Conservation (phyloP, 2,329 filamentous ascomycete genomes). For the Fonsecaea multimorphosa region DNA sequence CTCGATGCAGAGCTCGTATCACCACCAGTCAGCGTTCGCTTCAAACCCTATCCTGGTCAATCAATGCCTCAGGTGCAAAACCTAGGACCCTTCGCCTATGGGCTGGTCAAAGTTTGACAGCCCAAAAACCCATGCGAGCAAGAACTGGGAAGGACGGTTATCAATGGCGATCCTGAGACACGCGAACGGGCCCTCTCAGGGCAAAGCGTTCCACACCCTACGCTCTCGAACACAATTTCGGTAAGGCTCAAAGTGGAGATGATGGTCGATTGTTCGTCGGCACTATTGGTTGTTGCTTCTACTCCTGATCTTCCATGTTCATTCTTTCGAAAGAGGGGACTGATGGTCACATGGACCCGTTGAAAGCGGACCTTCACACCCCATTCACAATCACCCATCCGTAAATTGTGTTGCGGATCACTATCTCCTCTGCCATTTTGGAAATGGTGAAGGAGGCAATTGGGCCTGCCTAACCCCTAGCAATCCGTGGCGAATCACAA, state of each 20-base stretch:
- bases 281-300: slow-evolving; percentile 24
- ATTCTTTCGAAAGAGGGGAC: slow-evolving; percentile 10
- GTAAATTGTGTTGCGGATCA: slow-evolving; percentile 31
- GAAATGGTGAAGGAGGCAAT: slow-evolving; percentile 28
- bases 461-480: slow-evolving; percentile 27
- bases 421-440: slow-evolving; percentile 14
- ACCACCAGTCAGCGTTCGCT: slow-evolving; percentile 19
- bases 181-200: slow-evolving; percentile 13
- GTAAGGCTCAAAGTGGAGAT: slow-evolving; percentile 26
- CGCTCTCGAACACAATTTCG: slow-evolving; percentile 34
- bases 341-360: slow-evolving; percentile 29
- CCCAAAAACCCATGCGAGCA: slow-evolving; percentile 24
- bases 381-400: slow-evolving; percentile 18
- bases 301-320: slow-evolving; percentile 30
- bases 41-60: slow-evolving; percentile 9
- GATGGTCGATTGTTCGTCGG: slow-evolving; percentile 17
- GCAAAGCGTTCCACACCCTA: slow-evolving; percentile 17
- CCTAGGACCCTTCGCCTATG: slow-evolving; percentile 3
- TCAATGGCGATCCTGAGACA: slow-evolving; percentile 35
- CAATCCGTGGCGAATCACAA: slow-evolving; percentile 32
- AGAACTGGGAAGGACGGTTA: slow-evolving; percentile 24
- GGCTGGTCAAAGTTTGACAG: slow-evolving; percentile 17
- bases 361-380: slow-evolving; percentile 13
- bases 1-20: slow-evolving; percentile 27
- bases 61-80: slow-evolving; percentile 8